Base-by-base conservation (phyloP, 1,284 basidiomycete species). In the Thelephora terrestris region DNA sequence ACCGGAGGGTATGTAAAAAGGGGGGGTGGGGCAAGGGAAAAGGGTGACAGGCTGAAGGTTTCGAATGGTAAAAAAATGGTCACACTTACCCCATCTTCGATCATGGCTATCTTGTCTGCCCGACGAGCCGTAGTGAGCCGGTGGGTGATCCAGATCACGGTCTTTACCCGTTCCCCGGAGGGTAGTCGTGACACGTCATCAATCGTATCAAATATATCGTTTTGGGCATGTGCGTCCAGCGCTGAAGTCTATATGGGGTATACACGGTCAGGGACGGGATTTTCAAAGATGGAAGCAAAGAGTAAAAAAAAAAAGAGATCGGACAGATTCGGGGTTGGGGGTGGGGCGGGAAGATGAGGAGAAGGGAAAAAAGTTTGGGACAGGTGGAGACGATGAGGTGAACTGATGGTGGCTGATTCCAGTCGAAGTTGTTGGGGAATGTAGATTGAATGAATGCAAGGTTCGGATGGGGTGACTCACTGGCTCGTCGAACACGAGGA, bases 141-240 rank as follows among this genome's bases (percentile, higher is more conserved):
- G 66, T 91, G 89, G 4, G 87, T 89, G 59, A 91, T 86, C 64
- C 85, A 91, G 34, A 91, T 77, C 50, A 87, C 81, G 2, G 85
- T 87, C 63, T 85, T 85, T 17, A 65, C 73, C 55, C 69, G 70
- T 55, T 71, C 68, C 20, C 80, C 81, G 25, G 65, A 68, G 34
- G 75, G 67, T 25, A 71, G 67, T 43, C 72, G 71, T 27, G 83
- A 78, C 49, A 85, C 69, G 49, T 71, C 66, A 52, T 80, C 75
- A 47, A 88, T 78, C 38, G 80, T 81, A 51, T 85, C 77, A 55
- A 89, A 87, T 48, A 91, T 78, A 52, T 79, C 76, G 57, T 78
- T 81, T 57, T 91, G 87, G 0, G 88, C 88, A 57, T 79, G 76
- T 18, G 85, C 79, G 59, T 91, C 89, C 47, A 91, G 72, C 9